Base-by-base conservation (phyloP, 805 yeast genomes). In the Huiozyma naganishii region DNA sequence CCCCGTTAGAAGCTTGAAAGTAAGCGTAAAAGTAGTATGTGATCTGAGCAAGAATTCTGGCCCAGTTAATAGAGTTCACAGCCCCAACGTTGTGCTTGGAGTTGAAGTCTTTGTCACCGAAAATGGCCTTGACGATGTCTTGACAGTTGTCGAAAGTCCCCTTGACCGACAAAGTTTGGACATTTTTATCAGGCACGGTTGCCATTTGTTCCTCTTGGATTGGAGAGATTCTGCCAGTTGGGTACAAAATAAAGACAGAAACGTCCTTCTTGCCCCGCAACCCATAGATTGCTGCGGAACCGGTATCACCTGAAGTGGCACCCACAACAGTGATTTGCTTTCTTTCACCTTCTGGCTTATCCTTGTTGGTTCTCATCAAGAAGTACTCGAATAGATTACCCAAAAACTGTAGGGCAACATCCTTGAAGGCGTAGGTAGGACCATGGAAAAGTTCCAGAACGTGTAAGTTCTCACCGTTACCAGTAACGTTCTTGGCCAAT, bases 91-190 rank as follows among this genome's bases (percentile, higher is more conserved):
- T 96, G 69, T 89, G 84, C 63, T 79, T 82, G 51, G 73, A 75
- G 67, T 92, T 92, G 73, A 92, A 92, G 50, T 82, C 87, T 42
- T 63, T 68, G 64, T 92, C 98, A 48, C 90, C 92, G 64, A 92
- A 92, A 48, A 90, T 80, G 58, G 82, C 83, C 68, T 92, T 92
- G 49, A 92, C 97, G 45, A 89, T 78, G 58, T 87, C 96, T 70
- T 92, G 99, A 68, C 99, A 92, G 68, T 92, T 97, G 65, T 92
- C 99, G 61, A 92, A 92, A 29, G 96, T 87, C 51, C 98, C 98
- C 51, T 80, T 84, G 33, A 92, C 96, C 5, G 96, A 86, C 49
- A 92, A 71, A 27, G 97, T 90, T 68, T 92, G 97, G 36, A 92
- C 96, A 58, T 92, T 92, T 42, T 77, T 68, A 64, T 92, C 98